Percentiles rank a stretch among this genome's conserved stretches.
Conservation (phyloP, 2,329 filamentous ascomycete genomes). For the Ophiostoma sp. region DNA sequence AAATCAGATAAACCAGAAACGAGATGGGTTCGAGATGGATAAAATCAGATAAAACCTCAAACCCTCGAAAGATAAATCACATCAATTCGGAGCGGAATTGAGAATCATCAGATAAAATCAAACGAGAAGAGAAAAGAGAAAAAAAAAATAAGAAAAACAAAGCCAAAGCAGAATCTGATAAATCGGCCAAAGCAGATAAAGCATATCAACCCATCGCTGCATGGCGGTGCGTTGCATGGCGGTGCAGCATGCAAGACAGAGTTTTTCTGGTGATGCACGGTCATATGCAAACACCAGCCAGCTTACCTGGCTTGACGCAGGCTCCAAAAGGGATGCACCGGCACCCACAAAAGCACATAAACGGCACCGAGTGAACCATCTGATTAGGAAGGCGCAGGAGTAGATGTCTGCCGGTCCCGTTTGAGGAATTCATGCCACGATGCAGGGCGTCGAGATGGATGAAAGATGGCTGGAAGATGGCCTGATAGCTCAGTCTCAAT, state of each 20-base stretch:
- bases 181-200: background rate
- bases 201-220: background rate
- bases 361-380: conserved; percentile 6
- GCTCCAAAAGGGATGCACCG: background rate
- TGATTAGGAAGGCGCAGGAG: background rate
- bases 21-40: background rate
- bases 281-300: conserved; percentile 7
- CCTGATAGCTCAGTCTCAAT: no score
- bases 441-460: background rate
- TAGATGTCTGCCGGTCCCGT: background rate
- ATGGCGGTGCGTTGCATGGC: background rate
- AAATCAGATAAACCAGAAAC: background rate
- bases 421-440: background rate
- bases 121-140: no score
- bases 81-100: background rate
- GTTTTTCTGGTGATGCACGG: background rate
- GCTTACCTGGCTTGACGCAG: background rate
- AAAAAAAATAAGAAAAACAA: background rate
- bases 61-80: background rate
- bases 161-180: background rate
- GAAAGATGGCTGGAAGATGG: no score
- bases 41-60: conserved; percentile 1
- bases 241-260: background rate
- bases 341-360: background rate
- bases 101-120: background rate